A percentile compares a stretch with the other conserved stretches of the same genome.
Conservation (phyloP, 805 yeast genomes). For the Candida insectorum region DNA sequence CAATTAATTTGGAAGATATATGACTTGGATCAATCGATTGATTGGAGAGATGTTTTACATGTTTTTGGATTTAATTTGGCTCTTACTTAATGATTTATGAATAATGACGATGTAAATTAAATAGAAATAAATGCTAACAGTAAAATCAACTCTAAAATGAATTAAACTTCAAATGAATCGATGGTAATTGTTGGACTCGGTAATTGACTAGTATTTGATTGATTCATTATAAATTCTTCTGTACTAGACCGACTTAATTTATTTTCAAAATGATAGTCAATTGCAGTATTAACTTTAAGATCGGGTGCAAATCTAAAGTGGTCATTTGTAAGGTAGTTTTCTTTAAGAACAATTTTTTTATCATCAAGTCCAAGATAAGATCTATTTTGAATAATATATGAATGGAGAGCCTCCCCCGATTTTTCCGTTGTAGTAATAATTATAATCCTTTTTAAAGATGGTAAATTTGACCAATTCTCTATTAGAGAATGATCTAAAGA, state of each 20-base stretch:
- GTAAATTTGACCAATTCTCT: slow-evolving; percentile 33
- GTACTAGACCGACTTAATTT: slow-evolving; percentile 1
- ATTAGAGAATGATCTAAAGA: slow-evolving; percentile 30
- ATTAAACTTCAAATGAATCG: too few relatives aligned
- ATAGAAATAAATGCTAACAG: neutral
- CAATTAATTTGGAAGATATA: slow-evolving; percentile 24
- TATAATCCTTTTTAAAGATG: slow-evolving; percentile 32
- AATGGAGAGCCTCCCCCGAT: slow-evolving; percentile 21
- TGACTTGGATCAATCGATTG: slow-evolving; percentile 17
- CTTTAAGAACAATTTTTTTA: slow-evolving; percentile 9
- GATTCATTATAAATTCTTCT: too few relatives aligned
- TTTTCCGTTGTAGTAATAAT: slow-evolving; percentile 28
- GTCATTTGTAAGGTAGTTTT: slow-evolving; percentile 5
- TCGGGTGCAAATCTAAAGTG: slow-evolving; percentile 6
- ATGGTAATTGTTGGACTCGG: slow-evolving; percentile 12
- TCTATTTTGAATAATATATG: slow-evolving; percentile 15
- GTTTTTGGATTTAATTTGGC: slow-evolving; percentile 19
- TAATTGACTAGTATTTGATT: slow-evolving; percentile 4
- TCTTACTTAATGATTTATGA: slow-evolving; percentile 14
- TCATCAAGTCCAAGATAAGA: slow-evolving; percentile 7
- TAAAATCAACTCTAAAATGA: too few relatives aligned
- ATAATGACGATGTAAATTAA: too few relatives aligned
- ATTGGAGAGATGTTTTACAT: slow-evolving; percentile 24
- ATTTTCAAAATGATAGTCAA: slow-evolving; percentile 5
- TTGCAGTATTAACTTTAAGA: slow-evolving; percentile 8